phyloP scores from a whole-genome alignment of 306 rosid species.

The Castanea sativa region DNA sequence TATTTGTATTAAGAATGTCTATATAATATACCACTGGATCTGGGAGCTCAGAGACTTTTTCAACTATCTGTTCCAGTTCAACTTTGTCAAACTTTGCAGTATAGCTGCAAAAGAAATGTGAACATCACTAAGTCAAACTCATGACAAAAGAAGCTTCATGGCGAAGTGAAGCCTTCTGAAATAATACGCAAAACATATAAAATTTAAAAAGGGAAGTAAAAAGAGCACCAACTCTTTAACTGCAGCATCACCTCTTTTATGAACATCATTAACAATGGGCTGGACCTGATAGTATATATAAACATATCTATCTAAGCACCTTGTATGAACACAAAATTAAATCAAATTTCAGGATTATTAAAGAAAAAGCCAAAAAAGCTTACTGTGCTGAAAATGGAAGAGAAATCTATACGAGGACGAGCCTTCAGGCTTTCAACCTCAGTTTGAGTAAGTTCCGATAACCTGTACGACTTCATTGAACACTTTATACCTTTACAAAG shows the following conservation, averaged over 20 bases:
- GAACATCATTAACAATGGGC: constrained; percentile 90
- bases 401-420: constrained; percentile 91
- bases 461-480: constrained; percentile 70
- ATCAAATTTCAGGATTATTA: neutral
- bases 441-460: constrained; percentile 60
- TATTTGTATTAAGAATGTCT: neutral
- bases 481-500: constrained; percentile 38
- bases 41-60: constrained; percentile 70
- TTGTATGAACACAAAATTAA: neutral
- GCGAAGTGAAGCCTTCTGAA: neutral
- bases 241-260: constrained; percentile 76
- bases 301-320: neutral
- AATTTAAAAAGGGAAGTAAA: neutral
- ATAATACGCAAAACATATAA: neutral
- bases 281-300: constrained; percentile 55
- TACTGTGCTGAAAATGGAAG: constrained; percentile 77
- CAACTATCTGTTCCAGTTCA: constrained; percentile 56
- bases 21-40: constrained; percentile 72
- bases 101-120: constrained; percentile 45
- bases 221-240: constrained; percentile 62
- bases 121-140: constrained; percentile 4
- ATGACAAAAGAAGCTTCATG: neutral
- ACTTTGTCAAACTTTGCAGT: constrained; percentile 82
- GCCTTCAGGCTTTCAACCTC: constrained; percentile 74
- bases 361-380: constrained; percentile 7